These are phyloP conservation scores for Serendipita sp. DNA, from an alignment of 768 basidiomycete species.

Conservation along the genomic window DNA sequence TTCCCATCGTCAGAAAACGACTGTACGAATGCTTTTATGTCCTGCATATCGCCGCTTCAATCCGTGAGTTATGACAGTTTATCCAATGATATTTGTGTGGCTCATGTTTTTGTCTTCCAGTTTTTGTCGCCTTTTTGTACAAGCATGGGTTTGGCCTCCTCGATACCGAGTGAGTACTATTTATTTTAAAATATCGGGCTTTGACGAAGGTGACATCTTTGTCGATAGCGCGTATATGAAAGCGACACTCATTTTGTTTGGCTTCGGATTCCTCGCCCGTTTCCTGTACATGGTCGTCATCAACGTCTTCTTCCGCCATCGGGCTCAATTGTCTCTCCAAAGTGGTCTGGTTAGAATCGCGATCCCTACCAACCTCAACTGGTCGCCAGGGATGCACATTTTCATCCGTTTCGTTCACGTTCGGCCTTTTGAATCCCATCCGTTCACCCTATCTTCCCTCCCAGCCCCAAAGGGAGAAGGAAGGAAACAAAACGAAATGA, in stretches of 20 bases:
- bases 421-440: constrained; percentile 8
- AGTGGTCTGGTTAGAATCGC: background rate
- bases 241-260: background rate
- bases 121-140: background rate
- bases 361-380: constrained; percentile 1
- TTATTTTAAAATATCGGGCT: too few species aligned
- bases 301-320: background rate
- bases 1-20: background rate
- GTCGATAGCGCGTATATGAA: background rate
- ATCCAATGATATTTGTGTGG: background rate
- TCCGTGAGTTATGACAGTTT: background rate
- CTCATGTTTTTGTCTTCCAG: background rate
- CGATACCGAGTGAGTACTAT: background rate
- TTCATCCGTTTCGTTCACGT: constrained; percentile 10
- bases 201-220: background rate
- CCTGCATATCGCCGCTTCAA: background rate
- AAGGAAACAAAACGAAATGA: background rate
- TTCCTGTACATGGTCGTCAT: background rate
- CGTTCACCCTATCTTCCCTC: constrained; percentile 9
- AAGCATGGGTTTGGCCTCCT: background rate
- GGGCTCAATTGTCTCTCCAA: background rate
- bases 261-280: background rate
- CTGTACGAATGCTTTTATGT: background rate
- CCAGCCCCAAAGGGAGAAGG: background rate
- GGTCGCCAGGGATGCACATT: constrained; percentile 10